Evolutionary conservation across 352 stramenopile species (phyloP).

Genomic region (Pythium folliculosum): DNA sequence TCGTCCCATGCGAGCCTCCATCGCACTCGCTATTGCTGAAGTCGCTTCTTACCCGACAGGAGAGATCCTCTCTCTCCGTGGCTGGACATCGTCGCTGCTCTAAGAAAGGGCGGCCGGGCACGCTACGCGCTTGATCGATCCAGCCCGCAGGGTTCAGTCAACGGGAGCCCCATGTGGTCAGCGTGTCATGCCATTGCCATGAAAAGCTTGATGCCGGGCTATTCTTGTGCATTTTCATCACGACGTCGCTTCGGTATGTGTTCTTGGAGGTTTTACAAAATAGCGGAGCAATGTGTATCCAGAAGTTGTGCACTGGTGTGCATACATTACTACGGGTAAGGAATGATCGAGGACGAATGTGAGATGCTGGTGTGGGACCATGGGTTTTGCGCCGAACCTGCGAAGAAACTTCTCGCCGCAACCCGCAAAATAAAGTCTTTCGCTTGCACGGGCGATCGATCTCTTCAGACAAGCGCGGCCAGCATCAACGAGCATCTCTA

Average conservation of each 20-base stretch:
- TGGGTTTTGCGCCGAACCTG: neutral
- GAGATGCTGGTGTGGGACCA: neutral
- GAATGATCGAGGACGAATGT: neutral
- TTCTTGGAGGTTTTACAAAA: neutral
- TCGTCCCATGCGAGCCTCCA: conserved; percentile 1
- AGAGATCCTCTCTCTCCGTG: neutral
- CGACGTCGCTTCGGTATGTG: conserved; percentile 3
- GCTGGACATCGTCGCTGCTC: neutral
- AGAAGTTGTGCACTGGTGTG: neutral
- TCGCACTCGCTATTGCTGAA: conserved; percentile 11
- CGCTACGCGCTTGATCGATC: neutral
- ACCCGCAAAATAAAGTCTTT: neutral
- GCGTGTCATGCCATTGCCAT: neutral
- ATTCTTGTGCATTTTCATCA: neutral
- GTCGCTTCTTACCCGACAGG: neutral
- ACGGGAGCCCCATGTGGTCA: neutral
- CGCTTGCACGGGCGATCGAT: no score
- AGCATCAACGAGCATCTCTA: no score
- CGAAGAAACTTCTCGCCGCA: neutral
- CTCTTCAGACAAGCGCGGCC: no score
- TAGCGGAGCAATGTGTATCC: no score
- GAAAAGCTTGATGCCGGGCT: neutral
- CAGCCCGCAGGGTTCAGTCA: neutral
- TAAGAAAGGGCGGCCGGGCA: conserved; percentile 4
- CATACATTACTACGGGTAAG: neutral